Evolutionary conservation across 352 stramenopile genomes (phyloP), one percentile per base, ranked within the genome.

Genomic region (Phytophthora hibernalis): DNA sequence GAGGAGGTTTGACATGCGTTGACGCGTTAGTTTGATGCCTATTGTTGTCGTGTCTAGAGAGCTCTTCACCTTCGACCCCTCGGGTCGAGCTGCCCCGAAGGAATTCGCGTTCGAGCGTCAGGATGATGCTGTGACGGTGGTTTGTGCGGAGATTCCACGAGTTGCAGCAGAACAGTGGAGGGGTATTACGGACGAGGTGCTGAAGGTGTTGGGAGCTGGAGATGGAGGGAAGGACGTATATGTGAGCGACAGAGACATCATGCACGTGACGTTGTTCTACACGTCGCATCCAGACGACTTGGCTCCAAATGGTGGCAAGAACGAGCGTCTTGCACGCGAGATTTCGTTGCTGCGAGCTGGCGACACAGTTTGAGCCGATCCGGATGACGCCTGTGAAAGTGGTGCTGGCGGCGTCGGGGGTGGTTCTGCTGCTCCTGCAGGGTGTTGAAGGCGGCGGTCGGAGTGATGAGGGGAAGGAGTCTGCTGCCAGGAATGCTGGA

Each of bases 251-350:
- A 60, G 65, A 20, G 72, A 76, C 16, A 73, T 84, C 20, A 85
- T 91, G 82, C 82, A 91, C 70, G 74, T 89, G 57, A 91, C 82
- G 45, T 61, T 91, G 7, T 91, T 87, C 65, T 80, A 89, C 64
- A 89, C 83, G 49, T 91, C 80, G 15, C 80, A 88, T 28, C 82
- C 83, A 1, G 70, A 83, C 44, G 80, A 87, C 4, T 68, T 89
- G 40, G 54, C 78, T 5, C 74, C 76, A 16, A 47, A 48, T 4
- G 12, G 51, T 61, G 28, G 38, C 71, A 54, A 81, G 64, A 61
- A n/a, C 30, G 15, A 69, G 5, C 72, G 74, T 2, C 30, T 69
- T 15, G 10, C 35, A 21, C 53, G 72, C 38, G 74, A 89, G 49
- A 79, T 89, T 30, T 55, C 38, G 11, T 62, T 68, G 22, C 50